Evolutionary conservation across 140 eudicot species (phyloP), one percentile per base, ranked within the genome.

Genomic region (Stevia rebaudiana): DNA sequence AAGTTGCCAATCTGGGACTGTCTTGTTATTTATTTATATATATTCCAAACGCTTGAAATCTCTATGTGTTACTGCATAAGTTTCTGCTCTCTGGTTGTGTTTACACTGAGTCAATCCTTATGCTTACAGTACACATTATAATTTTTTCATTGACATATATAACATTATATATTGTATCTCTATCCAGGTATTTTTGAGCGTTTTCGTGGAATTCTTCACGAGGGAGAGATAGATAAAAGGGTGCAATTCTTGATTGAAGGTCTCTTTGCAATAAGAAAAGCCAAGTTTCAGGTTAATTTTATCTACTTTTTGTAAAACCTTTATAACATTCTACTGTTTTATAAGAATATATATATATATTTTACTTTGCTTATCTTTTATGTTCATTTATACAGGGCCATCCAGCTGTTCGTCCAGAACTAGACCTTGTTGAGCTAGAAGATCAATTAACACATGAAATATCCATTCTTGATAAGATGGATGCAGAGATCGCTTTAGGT

Each of bases 151-250:
- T 8, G 36, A 53, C 60, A 25, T 30, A 30, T 56, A 10, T 47
- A 46, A 19, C 33, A 41, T 12, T 49, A 52, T 16, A 52, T 49
- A 13, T 8, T 57, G 10, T 51, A 28, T 42, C 19, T 6, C 17
- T 36, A 11, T 61, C 3, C 65, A 90, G 97, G 95, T 51, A 85
- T 92, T 16, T 92, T 92, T 85, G 98, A 92, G 78, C 86, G 96
- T 9, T 92, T 92, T 21, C 98, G 96, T 63, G 98, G 96, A 62
- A 92, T 92, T 72, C 96, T 92, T 77, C 98, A 92, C 17, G 98
- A 92, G 76, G 98, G 96, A 63, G 95, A 92, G 56, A 88, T 92
- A 56, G 98, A 92, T 78, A 88, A 92, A 61, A 77, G 98, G 22
- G 98, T 85, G 40, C 95, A 92, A 62, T 92, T 81, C 49, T 74